phyloP scores from a whole-genome alignment of 495 filamentous ascomycete species.

The Xylaria nigripes region DNA sequence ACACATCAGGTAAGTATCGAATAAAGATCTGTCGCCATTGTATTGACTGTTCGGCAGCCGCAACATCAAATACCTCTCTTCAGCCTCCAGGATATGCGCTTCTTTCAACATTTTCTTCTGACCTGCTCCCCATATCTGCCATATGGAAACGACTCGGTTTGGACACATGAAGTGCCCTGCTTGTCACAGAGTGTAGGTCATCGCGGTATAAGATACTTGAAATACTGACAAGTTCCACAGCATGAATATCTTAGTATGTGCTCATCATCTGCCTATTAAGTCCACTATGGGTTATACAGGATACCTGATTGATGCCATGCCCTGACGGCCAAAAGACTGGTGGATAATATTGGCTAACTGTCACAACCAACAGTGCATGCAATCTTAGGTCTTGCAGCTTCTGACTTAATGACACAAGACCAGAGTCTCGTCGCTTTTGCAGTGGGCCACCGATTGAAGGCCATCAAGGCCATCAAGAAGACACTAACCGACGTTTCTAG shows the following conservation, averaged over 20 bases:
- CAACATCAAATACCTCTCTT: constrained; percentile 41
- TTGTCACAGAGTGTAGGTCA: constrained; percentile 46
- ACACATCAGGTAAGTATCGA: constrained; percentile 30
- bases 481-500: constrained; percentile 31
- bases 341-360: not conserved
- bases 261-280: not conserved
- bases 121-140: constrained; percentile 53
- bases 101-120: constrained; percentile 55
- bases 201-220: not conserved
- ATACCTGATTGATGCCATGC: too few species aligned
- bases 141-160: constrained; percentile 47
- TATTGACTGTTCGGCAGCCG: constrained; percentile 22
- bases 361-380: constrained; percentile 38
- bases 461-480: constrained; percentile 46
- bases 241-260: constrained; percentile 39
- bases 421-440: constrained; percentile 31
- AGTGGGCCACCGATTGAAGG: constrained; percentile 47
- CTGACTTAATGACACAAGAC: constrained; percentile 38
- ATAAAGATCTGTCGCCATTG: not conserved
- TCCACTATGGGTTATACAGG: not conserved
- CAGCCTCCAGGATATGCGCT: constrained; percentile 49
- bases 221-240: constrained; percentile 18
- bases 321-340: not conserved
- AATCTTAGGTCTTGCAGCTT: constrained; percentile 51
- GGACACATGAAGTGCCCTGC: constrained; percentile 51